A percentile compares a stretch with the other conserved stretches of the same genome.
These are phyloP conservation scores for Elsinoe batatas DNA, from an alignment of 2,329 filamentous ascomycete genomes.

Conservation along the genomic window DNA sequence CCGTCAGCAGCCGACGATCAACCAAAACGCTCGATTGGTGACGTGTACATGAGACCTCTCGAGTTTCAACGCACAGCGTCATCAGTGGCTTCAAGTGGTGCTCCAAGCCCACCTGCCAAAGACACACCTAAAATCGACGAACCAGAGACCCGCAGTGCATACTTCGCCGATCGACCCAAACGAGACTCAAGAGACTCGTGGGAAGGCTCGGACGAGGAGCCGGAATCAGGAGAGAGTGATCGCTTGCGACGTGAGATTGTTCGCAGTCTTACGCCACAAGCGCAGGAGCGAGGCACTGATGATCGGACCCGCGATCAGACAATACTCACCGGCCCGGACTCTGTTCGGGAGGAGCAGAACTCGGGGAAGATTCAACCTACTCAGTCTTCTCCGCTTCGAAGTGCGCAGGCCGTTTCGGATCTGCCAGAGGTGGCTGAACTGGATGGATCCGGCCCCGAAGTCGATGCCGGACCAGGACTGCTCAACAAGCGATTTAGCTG, in stretches of 20 bases:
- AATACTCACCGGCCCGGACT: conserved; percentile 22
- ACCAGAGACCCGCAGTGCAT: conserved; percentile 22
- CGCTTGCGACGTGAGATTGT: conserved; percentile 65
- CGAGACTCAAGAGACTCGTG: conserved; percentile 16
- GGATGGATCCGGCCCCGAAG: not conserved
- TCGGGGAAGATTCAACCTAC: not conserved
- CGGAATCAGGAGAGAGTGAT: conserved; percentile 59
- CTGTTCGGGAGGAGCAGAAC: conserved; percentile 14
- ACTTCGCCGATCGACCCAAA: conserved; percentile 26
- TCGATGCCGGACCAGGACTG: conserved; percentile 14
- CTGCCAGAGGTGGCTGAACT: not conserved
- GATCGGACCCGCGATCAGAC: conserved; percentile 20
- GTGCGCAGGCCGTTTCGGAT: not conserved
- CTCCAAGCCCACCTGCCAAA: conserved; percentile 40
- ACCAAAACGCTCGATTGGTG: conserved; percentile 21
- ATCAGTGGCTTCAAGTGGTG: conserved; percentile 26
- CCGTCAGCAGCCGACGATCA: conserved; percentile 19
- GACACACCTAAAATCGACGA: conserved; percentile 27
- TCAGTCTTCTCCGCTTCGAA: not conserved
- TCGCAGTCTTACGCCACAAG: conserved; percentile 50
- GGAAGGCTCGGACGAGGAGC: conserved; percentile 32
- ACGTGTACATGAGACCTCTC: conserved; percentile 31
- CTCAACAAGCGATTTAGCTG: conserved; percentile 31
- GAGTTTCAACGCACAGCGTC: conserved; percentile 30
- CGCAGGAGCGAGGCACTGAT: conserved; percentile 11